Conservation (phyloP, 2,329 filamentous ascomycete species). For the Zarea fungicola region DNA sequence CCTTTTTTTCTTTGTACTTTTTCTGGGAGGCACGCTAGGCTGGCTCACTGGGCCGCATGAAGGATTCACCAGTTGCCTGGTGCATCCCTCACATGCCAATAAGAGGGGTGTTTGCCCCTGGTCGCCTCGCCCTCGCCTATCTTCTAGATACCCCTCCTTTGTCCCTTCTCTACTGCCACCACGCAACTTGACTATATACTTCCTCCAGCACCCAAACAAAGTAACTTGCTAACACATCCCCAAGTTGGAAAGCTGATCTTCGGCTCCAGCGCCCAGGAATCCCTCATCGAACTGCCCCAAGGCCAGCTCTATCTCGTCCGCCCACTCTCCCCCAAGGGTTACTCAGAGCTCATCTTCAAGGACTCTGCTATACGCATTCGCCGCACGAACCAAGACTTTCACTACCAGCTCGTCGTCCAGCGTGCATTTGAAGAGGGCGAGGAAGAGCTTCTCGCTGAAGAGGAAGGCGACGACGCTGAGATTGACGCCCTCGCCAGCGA, state of each 20-base stretch:
- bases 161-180: not conserved
- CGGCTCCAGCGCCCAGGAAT: constrained; percentile 79
- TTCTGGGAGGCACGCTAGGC: not conserved
- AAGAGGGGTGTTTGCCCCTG: constrained; percentile 26
- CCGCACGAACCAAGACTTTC: constrained; percentile 87
- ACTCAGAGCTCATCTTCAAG: constrained; percentile 98
- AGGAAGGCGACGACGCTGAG: constrained; percentile 77
- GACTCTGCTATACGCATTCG: constrained; percentile 91
- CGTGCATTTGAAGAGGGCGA: constrained; percentile 97
- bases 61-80: not conserved
- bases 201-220: not conserved
- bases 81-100: constrained; percentile 22
- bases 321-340: constrained; percentile 91
- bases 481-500: constrained; percentile 70
- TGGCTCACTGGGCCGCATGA: not conserved
- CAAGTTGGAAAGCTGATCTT: constrained; percentile 90
- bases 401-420: constrained; percentile 96
- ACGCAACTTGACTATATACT: not conserved
- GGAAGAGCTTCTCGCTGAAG: constrained; percentile 83
- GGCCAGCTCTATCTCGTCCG: constrained; percentile 97
- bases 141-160: constrained; percentile 25
- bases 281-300: constrained; percentile 88
- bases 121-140: constrained; percentile 18
- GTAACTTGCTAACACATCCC: not conserved
- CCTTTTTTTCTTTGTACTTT: not conserved